Conservation (phyloP, 2,329 filamentous ascomycete species). For the Hymenoscyphus fraxineus region DNA sequence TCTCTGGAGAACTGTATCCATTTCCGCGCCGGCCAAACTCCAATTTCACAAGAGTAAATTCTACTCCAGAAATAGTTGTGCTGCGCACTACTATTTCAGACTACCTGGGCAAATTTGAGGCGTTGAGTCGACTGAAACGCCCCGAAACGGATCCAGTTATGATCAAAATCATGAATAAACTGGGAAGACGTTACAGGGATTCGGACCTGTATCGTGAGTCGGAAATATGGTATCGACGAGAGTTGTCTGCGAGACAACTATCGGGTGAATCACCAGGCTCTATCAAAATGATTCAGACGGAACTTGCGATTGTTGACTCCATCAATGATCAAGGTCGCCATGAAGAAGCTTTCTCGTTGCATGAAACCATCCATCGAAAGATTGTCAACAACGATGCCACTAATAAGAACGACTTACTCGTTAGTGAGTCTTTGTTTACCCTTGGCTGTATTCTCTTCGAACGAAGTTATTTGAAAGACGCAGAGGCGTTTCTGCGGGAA, state of each 20-base stretch:
- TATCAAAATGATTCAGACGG: background rate
- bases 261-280: background rate
- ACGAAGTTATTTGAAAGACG: background rate
- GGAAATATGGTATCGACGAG: background rate
- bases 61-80: background rate
- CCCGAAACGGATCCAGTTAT: background rate
- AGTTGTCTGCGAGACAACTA: background rate
- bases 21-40: background rate
- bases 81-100: background rate
- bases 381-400: background rate
- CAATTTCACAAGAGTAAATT: background rate
- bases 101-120: background rate
- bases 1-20: background rate
- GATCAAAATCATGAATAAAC: background rate
- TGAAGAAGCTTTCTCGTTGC: background rate
- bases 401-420: background rate
- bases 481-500: background rate
- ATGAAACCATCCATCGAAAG: background rate
- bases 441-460: background rate
- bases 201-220: background rate
- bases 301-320: background rate
- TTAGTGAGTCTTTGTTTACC: background rate
- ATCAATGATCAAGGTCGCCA: background rate
- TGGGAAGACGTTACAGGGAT: background rate
- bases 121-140: background rate